A percentile compares a stretch with the other conserved stretches of the same genome.
Evolutionary conservation across 2,329 filamentous ascomycete genomes (phyloP).

Genomic region (Claviceps sp.): DNA sequence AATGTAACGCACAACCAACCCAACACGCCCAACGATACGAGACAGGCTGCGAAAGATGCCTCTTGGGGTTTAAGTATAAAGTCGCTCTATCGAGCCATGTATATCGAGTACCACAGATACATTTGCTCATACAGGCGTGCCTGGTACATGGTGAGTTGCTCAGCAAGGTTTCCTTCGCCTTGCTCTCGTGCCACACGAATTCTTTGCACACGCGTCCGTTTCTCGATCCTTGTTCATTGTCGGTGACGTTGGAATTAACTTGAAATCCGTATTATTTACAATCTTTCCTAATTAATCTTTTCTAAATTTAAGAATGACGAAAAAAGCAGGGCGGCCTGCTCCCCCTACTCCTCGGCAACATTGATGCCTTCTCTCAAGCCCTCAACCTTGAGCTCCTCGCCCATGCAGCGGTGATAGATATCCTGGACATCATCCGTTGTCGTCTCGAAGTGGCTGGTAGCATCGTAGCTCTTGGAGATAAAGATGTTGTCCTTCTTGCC

Average conservation of each 20-base stretch:
- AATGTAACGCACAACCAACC: no score
- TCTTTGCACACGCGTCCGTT: neutral
- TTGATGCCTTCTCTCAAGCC: constrained; percentile 68
- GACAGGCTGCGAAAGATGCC: no score
- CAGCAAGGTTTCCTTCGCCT: no score
- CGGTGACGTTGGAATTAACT: no score
- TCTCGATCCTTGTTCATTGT: neutral
- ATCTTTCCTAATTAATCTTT: neutral
- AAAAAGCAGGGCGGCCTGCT: neutral
- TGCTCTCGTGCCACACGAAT: neutral
- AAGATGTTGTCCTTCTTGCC: constrained; percentile 84
- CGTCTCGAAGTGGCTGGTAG: constrained; percentile 95
- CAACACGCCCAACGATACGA: no score
- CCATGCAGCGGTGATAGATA: constrained; percentile 73
- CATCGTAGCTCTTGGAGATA: constrained; percentile 97
- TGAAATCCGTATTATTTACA: neutral
- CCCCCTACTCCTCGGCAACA: constrained; percentile 50
- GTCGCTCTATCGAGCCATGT: no score
- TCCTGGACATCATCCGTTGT: constrained; percentile 82
- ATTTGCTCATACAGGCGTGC: no score
- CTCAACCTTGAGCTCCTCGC: constrained; percentile 78
- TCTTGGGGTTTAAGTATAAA: no score
- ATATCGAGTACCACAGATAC: no score
- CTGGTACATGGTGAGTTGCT: no score
- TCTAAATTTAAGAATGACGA: neutral